Evolutionary conservation across 2,329 filamentous ascomycete species (phyloP).

Genomic region (Talaromyces pinophilus): DNA sequence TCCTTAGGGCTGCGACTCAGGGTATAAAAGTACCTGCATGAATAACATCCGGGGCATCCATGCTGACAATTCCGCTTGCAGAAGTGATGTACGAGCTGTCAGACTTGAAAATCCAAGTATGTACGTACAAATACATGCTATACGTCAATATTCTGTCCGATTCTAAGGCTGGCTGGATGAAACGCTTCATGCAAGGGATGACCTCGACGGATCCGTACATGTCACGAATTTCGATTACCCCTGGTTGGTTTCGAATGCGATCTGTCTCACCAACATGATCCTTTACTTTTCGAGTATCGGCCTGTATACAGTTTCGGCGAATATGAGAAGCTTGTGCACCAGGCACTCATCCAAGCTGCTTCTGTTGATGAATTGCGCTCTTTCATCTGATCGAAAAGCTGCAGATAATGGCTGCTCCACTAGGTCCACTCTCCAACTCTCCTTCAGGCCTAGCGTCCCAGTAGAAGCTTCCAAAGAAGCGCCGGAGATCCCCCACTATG

Average conservation of each 20-base stretch:
- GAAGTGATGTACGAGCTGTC: neutral
- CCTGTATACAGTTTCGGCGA: neutral
- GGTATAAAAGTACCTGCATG: neutral
- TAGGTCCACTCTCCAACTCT: neutral
- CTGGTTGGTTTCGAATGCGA: neutral
- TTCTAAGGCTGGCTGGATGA: too few relatives aligned
- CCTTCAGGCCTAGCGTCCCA: neutral
- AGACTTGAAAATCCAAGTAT: neutral
- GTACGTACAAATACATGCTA: neutral
- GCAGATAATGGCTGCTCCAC: neutral
- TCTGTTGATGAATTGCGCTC: neutral
- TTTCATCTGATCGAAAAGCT: neutral
- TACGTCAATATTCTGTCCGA: neutral
- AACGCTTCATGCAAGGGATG: neutral
- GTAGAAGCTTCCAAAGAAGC: neutral
- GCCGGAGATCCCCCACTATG: neutral
- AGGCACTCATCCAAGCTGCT: neutral
- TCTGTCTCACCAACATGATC: neutral
- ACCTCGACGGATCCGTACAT: slow-evolving; percentile 2
- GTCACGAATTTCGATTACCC: neutral
- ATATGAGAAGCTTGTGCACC: neutral
- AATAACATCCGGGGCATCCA: neutral
- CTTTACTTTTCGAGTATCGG: neutral
- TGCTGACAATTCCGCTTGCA: neutral
- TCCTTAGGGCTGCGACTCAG: neutral